phyloP scores from a whole-genome alignment of 441 rosid genomes.

The Gossypium gossypioides region DNA sequence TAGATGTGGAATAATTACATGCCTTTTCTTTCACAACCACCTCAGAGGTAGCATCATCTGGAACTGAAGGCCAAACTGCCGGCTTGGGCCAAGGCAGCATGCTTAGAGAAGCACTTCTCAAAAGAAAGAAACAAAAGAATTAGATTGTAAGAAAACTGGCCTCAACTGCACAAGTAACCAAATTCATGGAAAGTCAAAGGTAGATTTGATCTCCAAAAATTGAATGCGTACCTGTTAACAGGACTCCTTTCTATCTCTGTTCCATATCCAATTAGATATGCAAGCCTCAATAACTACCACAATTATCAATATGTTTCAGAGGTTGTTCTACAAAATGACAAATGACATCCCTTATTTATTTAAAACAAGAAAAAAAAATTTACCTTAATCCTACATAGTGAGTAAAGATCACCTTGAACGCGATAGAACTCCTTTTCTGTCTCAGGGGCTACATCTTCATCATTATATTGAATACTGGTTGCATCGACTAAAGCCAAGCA shows the following conservation, averaged over 20 bases:
- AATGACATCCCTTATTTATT: constrained; percentile 2
- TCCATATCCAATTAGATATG: constrained; percentile 91
- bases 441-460: constrained; percentile 59
- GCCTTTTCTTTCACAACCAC: constrained; percentile 95
- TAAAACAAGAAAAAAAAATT: constrained; percentile 13
- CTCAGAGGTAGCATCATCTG: constrained; percentile 68
- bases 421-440: constrained; percentile 86
- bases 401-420: constrained; percentile 91
- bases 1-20: constrained; percentile 21
- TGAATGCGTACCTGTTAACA: constrained; percentile 59
- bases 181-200: background rate
- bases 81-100: constrained; percentile 99
- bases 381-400: constrained; percentile 84
- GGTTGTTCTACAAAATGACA: constrained; percentile 10
- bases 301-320: constrained; percentile 23
- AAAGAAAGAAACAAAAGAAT: constrained; percentile 18
- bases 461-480: constrained; percentile 58
- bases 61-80: constrained; percentile 90
- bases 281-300: constrained; percentile 95
- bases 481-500: constrained; percentile 69
- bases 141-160: background rate
- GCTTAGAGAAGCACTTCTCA: constrained; percentile 86
- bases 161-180: constrained; percentile 2
- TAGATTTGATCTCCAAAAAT: constrained; percentile 8
- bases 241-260: constrained; percentile 86